Conservation (phyloP, 2,329 filamentous ascomycete genomes). For the Monosporascus sp. region DNA sequence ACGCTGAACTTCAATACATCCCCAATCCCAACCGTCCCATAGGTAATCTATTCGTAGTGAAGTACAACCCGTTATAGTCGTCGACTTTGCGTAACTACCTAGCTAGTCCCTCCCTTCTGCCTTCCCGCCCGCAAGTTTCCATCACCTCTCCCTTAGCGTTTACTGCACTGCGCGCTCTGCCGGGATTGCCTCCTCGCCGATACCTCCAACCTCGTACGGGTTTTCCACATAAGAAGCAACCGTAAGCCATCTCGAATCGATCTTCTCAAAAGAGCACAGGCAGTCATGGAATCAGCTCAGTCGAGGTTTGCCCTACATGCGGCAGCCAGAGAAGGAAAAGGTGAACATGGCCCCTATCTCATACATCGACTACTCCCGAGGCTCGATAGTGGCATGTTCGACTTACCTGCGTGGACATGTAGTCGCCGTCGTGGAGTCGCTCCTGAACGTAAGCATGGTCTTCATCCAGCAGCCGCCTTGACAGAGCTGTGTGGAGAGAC, state of each 20-base stretch:
- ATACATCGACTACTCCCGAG: no score
- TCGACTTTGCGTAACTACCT: not conserved
- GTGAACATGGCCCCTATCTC: conserved; percentile 43
- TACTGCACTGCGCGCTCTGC: not conserved
- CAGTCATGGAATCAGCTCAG: not conserved
- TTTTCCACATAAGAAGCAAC: not conserved
- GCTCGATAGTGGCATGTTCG: not conserved
- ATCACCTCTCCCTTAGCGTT: not conserved
- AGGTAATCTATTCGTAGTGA: no score
- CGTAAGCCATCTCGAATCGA: not conserved
- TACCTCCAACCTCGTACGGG: not conserved
- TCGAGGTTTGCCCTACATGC: conserved; percentile 77
- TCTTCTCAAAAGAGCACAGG: not conserved
- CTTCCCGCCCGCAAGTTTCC: not conserved
- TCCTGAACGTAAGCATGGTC: conserved; percentile 54
- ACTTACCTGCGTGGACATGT: conserved; percentile 1
- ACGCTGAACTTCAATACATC: no score
- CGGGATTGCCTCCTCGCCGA: not conserved
- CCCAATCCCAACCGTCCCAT: no score
- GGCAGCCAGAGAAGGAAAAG: conserved; percentile 76
- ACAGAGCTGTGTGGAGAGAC: conserved; percentile 20
- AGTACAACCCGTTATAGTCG: no score
- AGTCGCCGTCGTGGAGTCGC: conserved; percentile 69
- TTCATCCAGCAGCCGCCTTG: not conserved
- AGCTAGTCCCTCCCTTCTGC: not conserved